A percentile compares a stretch with the other conserved stretches of the same genome.
Conservation (phyloP, 805 yeast species). For the Schwanniomyces yamadae region DNA sequence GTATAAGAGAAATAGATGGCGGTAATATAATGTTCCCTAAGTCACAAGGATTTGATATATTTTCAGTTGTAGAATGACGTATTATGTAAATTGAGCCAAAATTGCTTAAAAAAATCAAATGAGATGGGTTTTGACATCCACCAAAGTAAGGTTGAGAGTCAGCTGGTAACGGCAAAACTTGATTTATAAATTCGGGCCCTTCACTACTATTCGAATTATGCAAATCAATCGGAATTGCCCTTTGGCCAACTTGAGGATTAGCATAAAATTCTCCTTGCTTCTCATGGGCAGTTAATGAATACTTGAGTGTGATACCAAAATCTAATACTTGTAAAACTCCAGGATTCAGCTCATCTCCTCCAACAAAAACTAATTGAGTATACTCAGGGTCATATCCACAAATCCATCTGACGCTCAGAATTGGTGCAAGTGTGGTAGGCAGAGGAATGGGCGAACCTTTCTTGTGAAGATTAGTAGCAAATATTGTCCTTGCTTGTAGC, state of each 20-base stretch:
- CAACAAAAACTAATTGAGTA: slow-evolving; percentile 69
- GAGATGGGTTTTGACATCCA: slow-evolving; percentile 76
- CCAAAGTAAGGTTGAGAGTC: slow-evolving; percentile 67
- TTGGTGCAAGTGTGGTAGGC: slow-evolving; percentile 32
- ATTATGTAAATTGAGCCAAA: slow-evolving; percentile 66
- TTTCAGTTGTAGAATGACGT: slow-evolving; percentile 43
- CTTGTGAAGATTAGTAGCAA: slow-evolving; percentile 62
- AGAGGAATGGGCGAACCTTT: slow-evolving; percentile 37
- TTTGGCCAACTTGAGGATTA: slow-evolving; percentile 50
- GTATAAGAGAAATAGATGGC: slow-evolving; percentile 73
- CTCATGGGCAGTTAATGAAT: slow-evolving; percentile 78
- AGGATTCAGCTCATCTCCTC: slow-evolving; percentile 51
- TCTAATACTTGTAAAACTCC: slow-evolving; percentile 53
- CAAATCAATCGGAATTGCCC: slow-evolving; percentile 18
- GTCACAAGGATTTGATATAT: slow-evolving; percentile 19
- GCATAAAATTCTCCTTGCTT: slow-evolving; percentile 76
- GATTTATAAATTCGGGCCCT: slow-evolving; percentile 22
- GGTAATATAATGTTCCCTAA: slow-evolving; percentile 54
- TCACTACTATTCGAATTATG: slow-evolving; percentile 13
- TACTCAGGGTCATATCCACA: slow-evolving; percentile 78
- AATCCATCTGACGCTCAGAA: slow-evolving; percentile 68
- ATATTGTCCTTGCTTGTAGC: slow-evolving; percentile 70
- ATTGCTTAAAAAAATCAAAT: slow-evolving; percentile 56
- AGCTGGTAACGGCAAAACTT: slow-evolving; percentile 30
- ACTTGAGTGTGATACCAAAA: slow-evolving; percentile 77